phyloP scores from a whole-genome alignment of 208 protist species.

The Trypanosoma platydactyli region DNA sequence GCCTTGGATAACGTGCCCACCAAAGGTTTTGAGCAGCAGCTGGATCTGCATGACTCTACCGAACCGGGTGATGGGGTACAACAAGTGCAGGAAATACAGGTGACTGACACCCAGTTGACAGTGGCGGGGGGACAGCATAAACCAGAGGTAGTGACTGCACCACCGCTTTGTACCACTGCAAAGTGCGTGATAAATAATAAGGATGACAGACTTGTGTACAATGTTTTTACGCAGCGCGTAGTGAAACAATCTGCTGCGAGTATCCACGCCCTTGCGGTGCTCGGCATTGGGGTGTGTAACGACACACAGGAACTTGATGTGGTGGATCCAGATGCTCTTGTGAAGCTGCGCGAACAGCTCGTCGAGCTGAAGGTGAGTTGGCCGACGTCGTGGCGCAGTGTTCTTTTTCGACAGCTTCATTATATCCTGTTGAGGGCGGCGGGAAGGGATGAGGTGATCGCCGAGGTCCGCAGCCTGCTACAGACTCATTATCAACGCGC shows the following conservation, averaged over 20 bases:
- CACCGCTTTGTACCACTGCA: constrained; percentile 6
- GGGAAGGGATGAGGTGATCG: constrained; percentile 26
- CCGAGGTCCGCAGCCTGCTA: constrained; percentile 41
- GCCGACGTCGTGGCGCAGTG: constrained; percentile 57
- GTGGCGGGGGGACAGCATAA: background rate
- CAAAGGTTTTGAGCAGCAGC: background rate
- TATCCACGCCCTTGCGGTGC: constrained; percentile 44
- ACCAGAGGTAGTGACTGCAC: background rate
- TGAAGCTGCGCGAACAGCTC: constrained; percentile 43
- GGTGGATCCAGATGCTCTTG: constrained; percentile 40
- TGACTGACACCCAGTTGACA: background rate
- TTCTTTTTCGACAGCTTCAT: constrained; percentile 45
- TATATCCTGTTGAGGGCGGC: constrained; percentile 29
- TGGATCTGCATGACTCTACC: background rate
- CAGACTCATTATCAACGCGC: constrained; percentile 45
- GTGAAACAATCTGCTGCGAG: constrained; percentile 42
- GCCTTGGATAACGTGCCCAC: background rate
- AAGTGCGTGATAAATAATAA: background rate
- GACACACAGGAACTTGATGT: constrained; percentile 51
- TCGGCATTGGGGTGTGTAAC: constrained; percentile 62
- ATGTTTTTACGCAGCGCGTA: constrained; percentile 84
- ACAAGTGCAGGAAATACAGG: background rate
- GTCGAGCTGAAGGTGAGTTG: constrained; percentile 46
- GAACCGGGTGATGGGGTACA: background rate
- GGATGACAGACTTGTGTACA: constrained; percentile 51